These are phyloP conservation scores for Saccharomyces paradoxus DNA, from an alignment of 805 yeast species.

Conservation along the genomic window DNA sequence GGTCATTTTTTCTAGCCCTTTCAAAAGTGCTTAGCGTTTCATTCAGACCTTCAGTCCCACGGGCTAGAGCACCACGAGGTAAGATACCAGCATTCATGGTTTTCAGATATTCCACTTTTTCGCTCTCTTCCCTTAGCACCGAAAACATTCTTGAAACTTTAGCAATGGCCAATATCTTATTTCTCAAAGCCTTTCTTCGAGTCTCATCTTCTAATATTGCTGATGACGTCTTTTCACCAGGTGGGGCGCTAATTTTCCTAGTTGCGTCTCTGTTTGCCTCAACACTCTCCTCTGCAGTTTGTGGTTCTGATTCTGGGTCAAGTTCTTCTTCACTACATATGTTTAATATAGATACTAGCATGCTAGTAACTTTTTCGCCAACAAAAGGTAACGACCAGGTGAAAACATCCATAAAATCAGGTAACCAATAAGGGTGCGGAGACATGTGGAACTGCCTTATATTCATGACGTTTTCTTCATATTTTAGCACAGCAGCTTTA, in stretches of 20 bases:
- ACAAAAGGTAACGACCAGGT: slow-evolving; percentile 94
- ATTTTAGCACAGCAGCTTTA: slow-evolving; percentile 85
- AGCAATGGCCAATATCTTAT: slow-evolving; percentile 93
- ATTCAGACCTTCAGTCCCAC: slow-evolving; percentile 75
- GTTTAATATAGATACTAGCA: slow-evolving; percentile 75
- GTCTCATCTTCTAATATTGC: slow-evolving; percentile 25
- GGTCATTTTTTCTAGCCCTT: slow-evolving; percentile 74
- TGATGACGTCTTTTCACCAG: slow-evolving; percentile 4
- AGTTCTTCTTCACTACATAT: slow-evolving; percentile 89
- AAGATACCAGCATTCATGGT: slow-evolving; percentile 62
- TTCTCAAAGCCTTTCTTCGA: slow-evolving; percentile 53
- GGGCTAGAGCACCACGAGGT: slow-evolving; percentile 78
- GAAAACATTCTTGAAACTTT: slow-evolving; percentile 88
- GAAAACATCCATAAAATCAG: slow-evolving; percentile 89
- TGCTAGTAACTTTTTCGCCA: slow-evolving; percentile 91
- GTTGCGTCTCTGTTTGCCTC: not conserved
- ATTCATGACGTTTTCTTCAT: slow-evolving; percentile 81
- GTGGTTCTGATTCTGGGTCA: slow-evolving; percentile 26
- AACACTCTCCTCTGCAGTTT: not conserved
- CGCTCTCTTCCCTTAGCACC: slow-evolving; percentile 80
- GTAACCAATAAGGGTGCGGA: slow-evolving; percentile 91
- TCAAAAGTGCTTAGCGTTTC: slow-evolving; percentile 64
- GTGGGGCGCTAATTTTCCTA: slow-evolving; percentile 3
- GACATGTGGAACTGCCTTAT: slow-evolving; percentile 81
- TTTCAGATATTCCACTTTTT: slow-evolving; percentile 74